Conservation (phyloP, 2,329 filamentous ascomycete genomes). For the Colletotrichum limetticola region DNA sequence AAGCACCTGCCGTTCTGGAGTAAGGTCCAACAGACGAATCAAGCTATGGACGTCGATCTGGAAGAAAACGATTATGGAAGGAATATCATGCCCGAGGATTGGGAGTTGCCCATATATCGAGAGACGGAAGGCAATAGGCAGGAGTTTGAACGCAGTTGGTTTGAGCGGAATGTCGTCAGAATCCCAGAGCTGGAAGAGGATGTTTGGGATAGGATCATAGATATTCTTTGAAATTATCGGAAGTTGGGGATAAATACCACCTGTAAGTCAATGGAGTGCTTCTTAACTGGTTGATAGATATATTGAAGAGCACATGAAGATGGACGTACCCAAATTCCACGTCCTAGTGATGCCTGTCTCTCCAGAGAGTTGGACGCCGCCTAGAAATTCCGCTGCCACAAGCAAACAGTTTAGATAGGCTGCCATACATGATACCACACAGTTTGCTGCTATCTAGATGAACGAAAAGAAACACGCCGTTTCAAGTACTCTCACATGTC, state of each 20-base stretch:
- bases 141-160: background rate
- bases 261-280: background rate
- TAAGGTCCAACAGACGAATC: background rate
- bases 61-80: background rate
- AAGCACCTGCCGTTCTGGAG: background rate
- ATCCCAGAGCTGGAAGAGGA: background rate
- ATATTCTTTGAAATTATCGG: background rate
- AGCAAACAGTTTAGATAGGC: background rate
- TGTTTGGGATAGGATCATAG: background rate
- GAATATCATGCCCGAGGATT: background rate
- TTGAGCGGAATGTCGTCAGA: background rate
- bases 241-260: too few species aligned
- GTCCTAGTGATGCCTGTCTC: background rate
- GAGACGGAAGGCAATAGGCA: background rate
- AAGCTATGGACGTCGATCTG: background rate
- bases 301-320: background rate
- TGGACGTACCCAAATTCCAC: background rate
- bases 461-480: background rate
- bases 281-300: background rate
- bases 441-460: background rate
- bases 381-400: background rate
- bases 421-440: background rate
- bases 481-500: background rate
- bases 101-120: background rate
- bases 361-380: background rate